These are phyloP conservation scores for Calocybe indica DNA, from an alignment of 768 basidiomycete species.

Conservation along the genomic window DNA sequence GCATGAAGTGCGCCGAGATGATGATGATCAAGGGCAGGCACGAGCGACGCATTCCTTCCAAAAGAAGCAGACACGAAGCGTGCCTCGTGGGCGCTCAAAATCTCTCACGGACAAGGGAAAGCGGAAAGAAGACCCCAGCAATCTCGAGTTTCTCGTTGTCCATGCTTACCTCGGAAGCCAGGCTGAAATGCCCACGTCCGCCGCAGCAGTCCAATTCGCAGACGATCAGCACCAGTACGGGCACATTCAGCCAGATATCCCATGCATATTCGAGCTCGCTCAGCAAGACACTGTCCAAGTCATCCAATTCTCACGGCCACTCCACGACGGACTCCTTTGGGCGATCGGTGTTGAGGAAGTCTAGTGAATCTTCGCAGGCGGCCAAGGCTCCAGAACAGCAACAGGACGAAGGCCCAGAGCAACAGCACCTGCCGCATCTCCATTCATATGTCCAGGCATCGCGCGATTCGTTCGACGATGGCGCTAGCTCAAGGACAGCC, in stretches of 20 bases:
- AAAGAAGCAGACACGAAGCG: constrained; percentile 53
- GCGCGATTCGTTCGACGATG: constrained; percentile 28
- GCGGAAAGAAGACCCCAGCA: constrained; percentile 21
- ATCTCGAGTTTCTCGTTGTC: constrained; percentile 58
- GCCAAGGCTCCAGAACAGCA: constrained; percentile 31
- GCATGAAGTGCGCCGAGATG: too few species aligned
- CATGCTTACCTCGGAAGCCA: constrained; percentile 65
- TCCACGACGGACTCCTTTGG: constrained; percentile 39
- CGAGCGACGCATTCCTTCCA: constrained; percentile 60
- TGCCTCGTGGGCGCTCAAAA: constrained; percentile 60
- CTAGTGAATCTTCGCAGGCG: constrained; percentile 18
- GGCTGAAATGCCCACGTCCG: constrained; percentile 38
- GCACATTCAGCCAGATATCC: constrained; percentile 11
- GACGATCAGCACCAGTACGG: constrained; percentile 10
- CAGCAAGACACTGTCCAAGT: constrained; percentile 27
- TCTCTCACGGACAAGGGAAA: constrained; percentile 38
- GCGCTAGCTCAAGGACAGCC: constrained; percentile 23
- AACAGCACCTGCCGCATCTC: neutral
- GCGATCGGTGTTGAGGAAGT: constrained; percentile 31
- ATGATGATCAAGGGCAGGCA: constrained; percentile 42
- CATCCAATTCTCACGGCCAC: constrained; percentile 30
- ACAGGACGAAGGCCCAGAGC: constrained; percentile 24
- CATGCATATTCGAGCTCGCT: constrained; percentile 34
- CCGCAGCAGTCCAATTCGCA: constrained; percentile 13
- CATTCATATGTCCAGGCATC: constrained; percentile 38